Percentiles rank a stretch among this genome's conserved stretches.
Conservation (phyloP, 1,139 yeast species). For the Protomyces lactucae-debilis region DNA sequence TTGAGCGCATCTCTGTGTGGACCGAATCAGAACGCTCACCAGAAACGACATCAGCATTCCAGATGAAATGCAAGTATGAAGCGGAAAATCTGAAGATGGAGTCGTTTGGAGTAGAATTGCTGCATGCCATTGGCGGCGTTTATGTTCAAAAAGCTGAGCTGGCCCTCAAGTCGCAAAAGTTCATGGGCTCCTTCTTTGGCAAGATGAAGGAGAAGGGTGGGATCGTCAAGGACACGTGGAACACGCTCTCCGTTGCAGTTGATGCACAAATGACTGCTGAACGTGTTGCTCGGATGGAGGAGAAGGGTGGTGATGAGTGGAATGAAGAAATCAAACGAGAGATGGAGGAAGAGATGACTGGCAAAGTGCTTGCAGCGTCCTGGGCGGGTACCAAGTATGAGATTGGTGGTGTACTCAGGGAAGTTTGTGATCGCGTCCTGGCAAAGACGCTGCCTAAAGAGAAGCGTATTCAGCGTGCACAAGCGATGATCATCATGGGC, state of each 20-base stretch:
- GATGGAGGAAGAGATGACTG: constrained; percentile 64
- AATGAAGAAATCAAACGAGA: constrained; percentile 78
- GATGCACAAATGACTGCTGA: constrained; percentile 86
- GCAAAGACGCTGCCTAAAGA: constrained; percentile 56
- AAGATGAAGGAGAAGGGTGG: constrained; percentile 83
- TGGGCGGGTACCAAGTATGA: constrained; percentile 94
- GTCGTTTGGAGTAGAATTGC: constrained; percentile 84
- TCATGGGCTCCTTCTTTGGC: constrained; percentile 78
- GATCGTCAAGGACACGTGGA: constrained; percentile 77
- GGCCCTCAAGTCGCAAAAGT: constrained; percentile 62
- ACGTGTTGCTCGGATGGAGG: constrained; percentile 53
- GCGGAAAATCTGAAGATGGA: constrained; percentile 89
- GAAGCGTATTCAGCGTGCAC: constrained; percentile 70
- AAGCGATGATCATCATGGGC: constrained; percentile 70
- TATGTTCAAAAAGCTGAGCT: constrained; percentile 64
- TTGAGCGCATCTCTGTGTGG: constrained; percentile 63
- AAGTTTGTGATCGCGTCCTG: constrained; percentile 75
- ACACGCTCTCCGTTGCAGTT: constrained; percentile 74
- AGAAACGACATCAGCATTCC: constrained; percentile 65
- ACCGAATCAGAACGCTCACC: constrained; percentile 77
- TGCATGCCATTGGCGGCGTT: constrained; percentile 78
- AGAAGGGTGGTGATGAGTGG: constrained; percentile 54
- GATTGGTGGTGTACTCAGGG: constrained; percentile 79
- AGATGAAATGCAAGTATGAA: constrained; percentile 61
- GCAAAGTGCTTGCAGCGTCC: constrained; percentile 83